phyloP scores from a whole-genome alignment of 495 filamentous ascomycete genomes.

The Aspergillus kassunensis region DNA sequence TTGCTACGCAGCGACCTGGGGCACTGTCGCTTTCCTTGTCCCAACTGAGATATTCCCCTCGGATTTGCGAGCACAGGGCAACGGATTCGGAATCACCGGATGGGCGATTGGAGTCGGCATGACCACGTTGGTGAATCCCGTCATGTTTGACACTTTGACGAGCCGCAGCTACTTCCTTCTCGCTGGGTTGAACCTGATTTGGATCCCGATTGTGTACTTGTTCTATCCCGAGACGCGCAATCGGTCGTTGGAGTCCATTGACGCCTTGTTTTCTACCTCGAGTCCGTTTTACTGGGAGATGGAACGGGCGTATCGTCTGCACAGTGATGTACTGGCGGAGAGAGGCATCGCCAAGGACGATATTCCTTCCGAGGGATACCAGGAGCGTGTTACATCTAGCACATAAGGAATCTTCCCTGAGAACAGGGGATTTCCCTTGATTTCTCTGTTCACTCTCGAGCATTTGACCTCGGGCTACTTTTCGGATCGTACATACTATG shows the following conservation, averaged over 20 bases:
- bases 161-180: conserved; percentile 52
- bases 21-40: conserved; percentile 50
- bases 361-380: no score
- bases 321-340: conserved; percentile 30
- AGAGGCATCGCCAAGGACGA: conserved; percentile 8
- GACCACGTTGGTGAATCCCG: conserved; percentile 51
- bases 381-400: background rate
- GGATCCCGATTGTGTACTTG: conserved; percentile 49
- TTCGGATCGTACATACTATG: no score
- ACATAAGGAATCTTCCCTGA: background rate
- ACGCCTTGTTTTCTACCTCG: conserved; percentile 45
- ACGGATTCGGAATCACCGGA: conserved; percentile 54
- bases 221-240: conserved; percentile 59
- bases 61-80: conserved; percentile 50
- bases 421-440: no score
- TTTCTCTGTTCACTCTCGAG: no score
- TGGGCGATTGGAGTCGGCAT: conserved; percentile 56
- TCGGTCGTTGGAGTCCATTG: conserved; percentile 57
- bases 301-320: conserved; percentile 32
- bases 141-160: conserved; percentile 43
- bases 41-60: conserved; percentile 53
- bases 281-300: conserved; percentile 39
- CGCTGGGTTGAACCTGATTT: conserved; percentile 50
- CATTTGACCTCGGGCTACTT: no score
- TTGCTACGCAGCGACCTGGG: conserved; percentile 52